Base-by-base conservation (phyloP, 2,329 filamentous ascomycete genomes). In the Ascochyta fabae region DNA sequence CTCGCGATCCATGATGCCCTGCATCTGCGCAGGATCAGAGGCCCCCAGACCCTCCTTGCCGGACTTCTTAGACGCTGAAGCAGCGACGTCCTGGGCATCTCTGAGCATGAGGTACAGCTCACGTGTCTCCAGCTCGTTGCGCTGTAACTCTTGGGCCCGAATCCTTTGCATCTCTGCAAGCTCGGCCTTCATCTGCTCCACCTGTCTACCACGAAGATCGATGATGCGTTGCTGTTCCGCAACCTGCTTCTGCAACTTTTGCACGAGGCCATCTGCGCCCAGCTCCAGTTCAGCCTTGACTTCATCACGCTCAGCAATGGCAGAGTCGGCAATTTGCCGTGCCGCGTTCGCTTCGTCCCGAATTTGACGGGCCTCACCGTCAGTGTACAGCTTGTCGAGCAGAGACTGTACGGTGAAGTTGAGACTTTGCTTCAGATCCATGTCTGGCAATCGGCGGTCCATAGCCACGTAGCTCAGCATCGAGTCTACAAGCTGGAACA, bases 401-500 rank as follows among this genome's bases (percentile, higher is more conserved):
- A 99, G 82, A 75, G 87, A 96, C 78, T 98, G 95, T 9, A 99
- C 95, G 0, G 94, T 97, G 70, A 98, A 98, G 75, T 96, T 97
- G 62, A 99, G 85, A 71, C 92, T 96, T 76, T 98, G 94, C 80
- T 97, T 97, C 56, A 99, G 85, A 75, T 99, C 95, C 87, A 98
- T 94, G 76, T 99, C 94, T 35, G 95, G 95, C 62, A 98, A 78
- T 61, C 95, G 86, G 71, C 95, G 86, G 76, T 99, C 95, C 94
- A 99, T 99, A 67, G 94, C 94, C 60, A 99, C 94, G 76, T 98
- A 98, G 77, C 92, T 96, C 63, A 99, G 86, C 92, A 98, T 98
- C n/a, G 91, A 89, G 77, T 99, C 95, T 26, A 98, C 93, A 26
- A 99, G 86, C 80, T 98, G 95, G 78, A 98, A 99, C 89, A 97